Evolutionary conservation across 2,329 filamentous ascomycete genomes (phyloP), one percentile per base, ranked within the genome.

Genomic region (Aspergillaceae sp.): DNA sequence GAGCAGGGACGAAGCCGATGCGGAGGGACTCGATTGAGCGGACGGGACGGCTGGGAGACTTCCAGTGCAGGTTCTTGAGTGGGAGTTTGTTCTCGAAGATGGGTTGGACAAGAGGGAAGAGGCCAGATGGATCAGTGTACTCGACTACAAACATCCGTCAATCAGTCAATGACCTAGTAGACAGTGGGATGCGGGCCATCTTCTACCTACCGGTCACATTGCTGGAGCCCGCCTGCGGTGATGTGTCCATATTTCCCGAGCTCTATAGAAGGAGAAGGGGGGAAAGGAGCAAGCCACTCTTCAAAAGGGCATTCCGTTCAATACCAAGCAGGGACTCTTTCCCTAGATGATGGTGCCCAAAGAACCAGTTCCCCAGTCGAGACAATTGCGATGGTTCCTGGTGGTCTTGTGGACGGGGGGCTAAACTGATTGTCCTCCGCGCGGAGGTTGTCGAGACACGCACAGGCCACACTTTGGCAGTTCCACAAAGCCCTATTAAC

Each of bases 11-110:
- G 48, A 97, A 82, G 51, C 95, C 89, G 58, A 97, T 80, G 61
- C 96, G 88, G 36, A 98, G 79, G 8, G 88, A 90, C 60, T 89
- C 85, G 64, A 98, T 98, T 9, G 92, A 96, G 54, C 92, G 85
- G 33, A 97, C 73, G 2, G 92, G 92, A 0, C 92, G 85, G 29
- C 85, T 84, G 50, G 94, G 87, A 9, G 92, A 95, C 66, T 97
- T 94, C 92, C 92, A 98, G 62, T 97, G 88, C 40, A 98, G 80
- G 60, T 97, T 94, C 53, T 83, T 85, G 34, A 98, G 76, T 32
- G 92, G 92, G 0, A 97, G 76, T 45, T 87, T 84, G 37, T 85
- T 76, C 36, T 86, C 75, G 48, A 98, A 75, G 48, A 90, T 82
- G 2, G 87, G 81, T 7, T 85, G 83, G 38, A 97, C 74, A 44